Conservation (phyloP, 2,329 filamentous ascomycete genomes). For the Verticillium nonalfalfae region DNA sequence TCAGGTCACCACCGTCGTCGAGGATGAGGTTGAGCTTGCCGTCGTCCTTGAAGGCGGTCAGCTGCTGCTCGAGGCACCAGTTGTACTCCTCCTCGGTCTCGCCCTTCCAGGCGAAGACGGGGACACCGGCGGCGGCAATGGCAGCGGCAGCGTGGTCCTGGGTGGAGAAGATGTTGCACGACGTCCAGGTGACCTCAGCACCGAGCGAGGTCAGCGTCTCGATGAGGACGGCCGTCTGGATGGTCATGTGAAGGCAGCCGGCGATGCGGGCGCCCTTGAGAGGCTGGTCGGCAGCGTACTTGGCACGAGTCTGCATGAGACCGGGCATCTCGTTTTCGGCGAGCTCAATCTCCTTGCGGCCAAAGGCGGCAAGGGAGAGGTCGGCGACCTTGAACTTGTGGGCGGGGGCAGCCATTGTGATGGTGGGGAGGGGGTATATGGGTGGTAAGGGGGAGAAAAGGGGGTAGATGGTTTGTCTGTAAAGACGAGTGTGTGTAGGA, state of each 20-base stretch:
- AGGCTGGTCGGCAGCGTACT: constrained; percentile 91
- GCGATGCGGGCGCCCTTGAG: constrained; percentile 92
- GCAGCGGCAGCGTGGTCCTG: constrained; percentile 97
- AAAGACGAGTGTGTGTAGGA: constrained; percentile 6
- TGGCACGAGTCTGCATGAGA: constrained; percentile 88
- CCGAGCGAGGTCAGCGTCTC: constrained; percentile 93
- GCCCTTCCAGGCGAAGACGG: constrained; percentile 73
- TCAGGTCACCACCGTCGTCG: constrained; percentile 96
- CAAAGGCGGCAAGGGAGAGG: constrained; percentile 95
- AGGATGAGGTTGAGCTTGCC: constrained; percentile 98
- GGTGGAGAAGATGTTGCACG: constrained; percentile 99
- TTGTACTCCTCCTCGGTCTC: constrained; percentile 99
- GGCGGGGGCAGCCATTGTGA: constrained; percentile 69
- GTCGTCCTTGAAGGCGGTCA: constrained; percentile 91
- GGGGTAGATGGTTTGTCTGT: constrained; percentile 1
- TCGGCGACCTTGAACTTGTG: constrained; percentile 98
- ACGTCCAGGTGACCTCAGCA: constrained; percentile 98
- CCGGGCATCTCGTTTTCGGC: constrained; percentile 97
- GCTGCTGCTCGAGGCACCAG: constrained; percentile 99
- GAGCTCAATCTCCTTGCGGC: constrained; percentile 97
- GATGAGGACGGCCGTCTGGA: constrained; percentile 98
- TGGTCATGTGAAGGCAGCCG: constrained; percentile 99
- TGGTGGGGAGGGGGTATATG: constrained; percentile 9
- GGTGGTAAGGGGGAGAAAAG: constrained; percentile 3
- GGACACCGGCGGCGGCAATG: constrained; percentile 88